Base-by-base conservation (phyloP, 2,329 filamentous ascomycete species). In the Magnaporthiopsis rhizophila region DNA sequence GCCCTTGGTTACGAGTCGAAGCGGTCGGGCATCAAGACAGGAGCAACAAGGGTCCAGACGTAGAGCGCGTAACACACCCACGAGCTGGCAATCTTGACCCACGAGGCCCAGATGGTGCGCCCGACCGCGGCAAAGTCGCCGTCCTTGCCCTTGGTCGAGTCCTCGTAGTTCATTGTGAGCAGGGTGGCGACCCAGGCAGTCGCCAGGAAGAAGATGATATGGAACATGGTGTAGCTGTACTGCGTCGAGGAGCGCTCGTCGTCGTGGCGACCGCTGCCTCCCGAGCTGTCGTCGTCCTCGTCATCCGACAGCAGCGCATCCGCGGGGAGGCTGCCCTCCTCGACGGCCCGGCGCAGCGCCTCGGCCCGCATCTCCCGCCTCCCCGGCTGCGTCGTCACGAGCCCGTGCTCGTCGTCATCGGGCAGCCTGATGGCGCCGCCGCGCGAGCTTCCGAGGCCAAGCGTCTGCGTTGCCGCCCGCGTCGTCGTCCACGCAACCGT, bases 401-500 rank as follows among this genome's bases (percentile, higher is more conserved):
- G 84, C 61, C 88, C 91, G 75, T 98, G 94, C 68, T 65, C 66
- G 69, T 96, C 91, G 50, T 89, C 86, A 21, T 88, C 87, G 64
- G 80, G 81, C 68, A 83, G 86, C 71, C 75, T 85, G 70, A 91
- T 86, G 36, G 32, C 53, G 62, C 80, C 83, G 67, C 83, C 83
- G 64, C 80, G 73, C 67, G 73, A 82, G 65, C 84, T 83, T 64
- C 89, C 89, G 1, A 94, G 80, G 4, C 90, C 90, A 8, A 95
- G 83, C 66, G 89, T 91, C 77, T 97, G 93, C 1, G 95, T 98
- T 18, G 95, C 95, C 24, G 95, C 95, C 63, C 95, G 89, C 3
- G 95, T 99, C 3, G 95, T 99, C 6, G 95, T 99, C 78, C 98
- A 99, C 9, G 95, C 95, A 63, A 98, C 91, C 1, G 95, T 98